Evolutionary conservation across 148 eudicot species (phyloP).

Genomic region (Polygonum maritimum): DNA sequence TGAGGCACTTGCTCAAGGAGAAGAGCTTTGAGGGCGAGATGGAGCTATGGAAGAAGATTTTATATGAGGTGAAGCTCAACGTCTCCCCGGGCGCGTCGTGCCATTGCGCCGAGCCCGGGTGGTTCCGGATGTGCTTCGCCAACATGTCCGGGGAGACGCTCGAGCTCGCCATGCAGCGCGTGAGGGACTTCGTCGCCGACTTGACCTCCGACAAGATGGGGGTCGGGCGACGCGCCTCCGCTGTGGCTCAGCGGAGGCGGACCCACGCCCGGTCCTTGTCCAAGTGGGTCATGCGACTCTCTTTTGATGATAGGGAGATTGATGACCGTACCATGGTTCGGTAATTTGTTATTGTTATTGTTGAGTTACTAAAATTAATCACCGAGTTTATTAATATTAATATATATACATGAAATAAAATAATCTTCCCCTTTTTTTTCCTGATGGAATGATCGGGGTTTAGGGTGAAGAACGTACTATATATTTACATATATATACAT

Average conservation of each 20-base stretch:
- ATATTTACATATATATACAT: not conserved
- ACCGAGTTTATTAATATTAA: not conserved
- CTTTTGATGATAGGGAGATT: constrained; percentile 36
- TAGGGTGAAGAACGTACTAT: not conserved
- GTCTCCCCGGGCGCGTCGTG: constrained; percentile 76
- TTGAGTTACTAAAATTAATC: not conserved
- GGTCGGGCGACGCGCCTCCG: not conserved
- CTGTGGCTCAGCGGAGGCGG: constrained; percentile 19
- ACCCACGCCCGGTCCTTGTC: constrained; percentile 40
- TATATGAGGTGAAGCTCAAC: constrained; percentile 49
- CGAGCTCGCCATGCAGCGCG: constrained; percentile 42
- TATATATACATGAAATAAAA: not conserved
- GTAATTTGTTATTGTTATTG: not conserved
- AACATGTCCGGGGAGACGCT: constrained; percentile 52
- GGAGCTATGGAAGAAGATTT: constrained; percentile 64
- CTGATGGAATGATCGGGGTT: not conserved
- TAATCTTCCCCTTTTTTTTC: not conserved
- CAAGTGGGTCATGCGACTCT: constrained; percentile 78
- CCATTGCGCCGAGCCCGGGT: constrained; percentile 74
- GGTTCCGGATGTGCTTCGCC: constrained; percentile 75
- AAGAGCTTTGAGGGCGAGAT: constrained; percentile 53
- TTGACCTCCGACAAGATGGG: not conserved
- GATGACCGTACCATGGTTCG: constrained; percentile 20
- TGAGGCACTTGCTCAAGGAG: constrained; percentile 39
- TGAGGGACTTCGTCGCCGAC: constrained; percentile 30